Base-by-base conservation (phyloP, 768 basidiomycete genomes). In the Lactarius vividus region DNA sequence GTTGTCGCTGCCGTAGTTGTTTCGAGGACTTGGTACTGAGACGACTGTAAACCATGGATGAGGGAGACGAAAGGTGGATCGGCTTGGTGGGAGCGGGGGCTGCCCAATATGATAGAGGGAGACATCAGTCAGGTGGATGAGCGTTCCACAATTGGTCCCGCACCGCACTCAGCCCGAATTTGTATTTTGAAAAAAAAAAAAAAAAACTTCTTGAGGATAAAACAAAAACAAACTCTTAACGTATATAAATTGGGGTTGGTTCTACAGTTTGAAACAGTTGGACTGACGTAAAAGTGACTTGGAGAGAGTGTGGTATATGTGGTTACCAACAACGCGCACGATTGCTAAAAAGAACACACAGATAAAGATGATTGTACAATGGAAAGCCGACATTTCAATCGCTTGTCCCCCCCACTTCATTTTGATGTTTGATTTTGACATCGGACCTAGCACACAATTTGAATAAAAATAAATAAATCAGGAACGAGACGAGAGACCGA, bases 291-390 rank as follows among this genome's bases (percentile, higher is more conserved):
- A 65, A 31, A 35, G 35, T 35, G 35, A 35, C 35, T 35, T 10
- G 11, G 35, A 46, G 52, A 9, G 31, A 31, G 33, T 33, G 9
- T 33, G 9, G 52, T 61, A 54, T 26, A 52, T 26, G 26, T 26
- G 23, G 23, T 18, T 66, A 66, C 58, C 31, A 53, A 58, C 46
- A 52, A 46, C 59, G 46, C 28, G 31, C 26, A 49, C 46, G 40
- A 42, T 49, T 56, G 61, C 54, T 44, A 61, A 31, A 56, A 35
- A 31, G 31, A 60, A 63, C 23, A 57, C 11, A 28, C 23, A 57
- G 63, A 67, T 76, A 59, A 77, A 61, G 55, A 49, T 65, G 64
- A 44, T 61, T 65, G 64, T 61, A 65, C 59, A 65, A 10, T 13
- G 26, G 1, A 20, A 57, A 58, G 7, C 39, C 54, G 56, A 62